Base-by-base conservation (phyloP, 345 rosid genomes). In the Lumnitzera racemosa region DNA sequence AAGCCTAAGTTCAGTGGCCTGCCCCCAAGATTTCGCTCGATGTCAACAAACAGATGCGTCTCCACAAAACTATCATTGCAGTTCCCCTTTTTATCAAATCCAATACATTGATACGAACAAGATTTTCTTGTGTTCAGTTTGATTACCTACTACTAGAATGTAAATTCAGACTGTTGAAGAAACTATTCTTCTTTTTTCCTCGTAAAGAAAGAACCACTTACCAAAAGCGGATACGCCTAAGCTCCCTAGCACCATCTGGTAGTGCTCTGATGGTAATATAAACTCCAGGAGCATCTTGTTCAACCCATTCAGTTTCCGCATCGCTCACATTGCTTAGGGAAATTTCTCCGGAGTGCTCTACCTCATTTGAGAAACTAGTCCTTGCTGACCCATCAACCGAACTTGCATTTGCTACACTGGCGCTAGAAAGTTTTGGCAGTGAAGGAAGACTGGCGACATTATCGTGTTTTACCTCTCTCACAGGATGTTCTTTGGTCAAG, bases 141-240 rank as follows among this genome's bases (percentile, higher is more conserved):
- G 43, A 36, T 36, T 36, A 36, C 43, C 11, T 36, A 1, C 43
- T 36, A 36, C 1, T 4, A 36, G 11, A 36, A 36, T 1, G 43
- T 36, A 7, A 36, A 36, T 36, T 36, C 43, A 36, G 43, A 36
- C 7, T 36, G 43, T 36, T 9, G 20, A 36, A 5, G 43, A 36
- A 36, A 36, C 11, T 36, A 36, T 36, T 7, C 43, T 36, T 6
- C 43, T 36, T 7, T 36, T 36, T 36, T 7, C 11, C 7, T 36
- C 43, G 43, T 36, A 36, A 36, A 9, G 43, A 36, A 9, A 7
- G 43, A 36, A 1, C 43, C 13, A 62, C 65, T 56, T 62, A 91
- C 98, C 98, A 84, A 95, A 91, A 91, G 68, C 98, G 86, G 64
- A 91, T 89, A 0, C 98, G 95, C 71, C 96, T 83, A 61, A 91